phyloP scores from a whole-genome alignment of 2,329 filamentous ascomycete genomes.

The Trichoderma atrobrunneum region DNA sequence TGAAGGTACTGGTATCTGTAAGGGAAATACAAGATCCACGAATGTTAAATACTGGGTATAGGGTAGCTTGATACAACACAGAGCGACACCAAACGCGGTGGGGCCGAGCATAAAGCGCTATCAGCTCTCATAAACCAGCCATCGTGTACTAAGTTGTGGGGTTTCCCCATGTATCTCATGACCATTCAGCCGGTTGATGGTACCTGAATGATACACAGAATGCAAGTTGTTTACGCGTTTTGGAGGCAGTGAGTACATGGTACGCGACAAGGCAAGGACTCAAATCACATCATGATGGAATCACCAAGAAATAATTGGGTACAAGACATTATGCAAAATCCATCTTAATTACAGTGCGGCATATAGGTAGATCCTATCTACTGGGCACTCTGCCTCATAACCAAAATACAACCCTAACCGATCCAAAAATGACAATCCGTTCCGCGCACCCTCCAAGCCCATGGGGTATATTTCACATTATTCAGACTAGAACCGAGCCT shows the following conservation, averaged over 20 bases:
- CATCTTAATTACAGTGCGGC: conserved; percentile 37
- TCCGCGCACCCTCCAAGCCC: conserved; percentile 14
- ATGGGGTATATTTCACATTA: conserved; percentile 11
- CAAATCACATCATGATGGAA: neutral
- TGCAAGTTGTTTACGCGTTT: neutral
- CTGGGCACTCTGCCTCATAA: conserved; percentile 35
- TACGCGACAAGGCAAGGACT: neutral
- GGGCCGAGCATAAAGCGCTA: neutral
- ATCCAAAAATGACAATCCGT: conserved; percentile 29
- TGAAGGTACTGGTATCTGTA: neutral
- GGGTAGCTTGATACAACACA: neutral
- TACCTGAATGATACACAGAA: neutral
- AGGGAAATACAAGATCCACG: neutral
- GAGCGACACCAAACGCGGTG: neutral
- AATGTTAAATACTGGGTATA: neutral
- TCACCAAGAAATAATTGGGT: neutral
- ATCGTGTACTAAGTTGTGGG: neutral
- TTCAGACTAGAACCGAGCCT: conserved; percentile 11
- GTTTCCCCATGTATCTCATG: neutral
- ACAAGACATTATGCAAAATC: conserved; percentile 27
- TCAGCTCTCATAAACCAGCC: neutral
- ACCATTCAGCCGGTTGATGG: neutral
- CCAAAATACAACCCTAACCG: conserved; percentile 36
- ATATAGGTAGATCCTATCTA: conserved; percentile 45
- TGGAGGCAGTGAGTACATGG: neutral